Conservation (phyloP, 2,329 filamentous ascomycete genomes). For the Zymoseptoria pseudotritici region DNA sequence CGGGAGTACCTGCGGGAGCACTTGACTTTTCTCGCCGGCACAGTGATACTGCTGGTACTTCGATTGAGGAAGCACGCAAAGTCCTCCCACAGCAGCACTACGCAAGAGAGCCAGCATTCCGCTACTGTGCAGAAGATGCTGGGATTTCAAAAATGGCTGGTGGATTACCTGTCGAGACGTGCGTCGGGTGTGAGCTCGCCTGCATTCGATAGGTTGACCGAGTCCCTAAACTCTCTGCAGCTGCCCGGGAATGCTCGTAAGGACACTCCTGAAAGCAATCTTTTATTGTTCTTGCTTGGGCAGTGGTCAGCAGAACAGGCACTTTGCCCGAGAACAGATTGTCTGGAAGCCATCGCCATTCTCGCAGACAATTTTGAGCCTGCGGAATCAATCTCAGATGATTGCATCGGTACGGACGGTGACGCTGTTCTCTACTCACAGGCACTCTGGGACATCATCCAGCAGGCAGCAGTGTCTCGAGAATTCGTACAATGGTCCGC, state of each 20-base stretch:
- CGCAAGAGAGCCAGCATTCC: slow-evolving; percentile 75
- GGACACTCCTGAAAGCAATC: slow-evolving; percentile 66
- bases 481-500: slow-evolving; percentile 67
- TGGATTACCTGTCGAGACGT: slow-evolving; percentile 52
- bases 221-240: slow-evolving; percentile 44
- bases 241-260: slow-evolving; percentile 61
- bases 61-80: slow-evolving; percentile 54
- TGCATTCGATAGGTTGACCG: slow-evolving; percentile 8
- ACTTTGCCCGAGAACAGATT: slow-evolving; percentile 63
- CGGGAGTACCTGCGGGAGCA: slow-evolving; percentile 51
- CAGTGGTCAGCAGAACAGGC: slow-evolving; percentile 58
- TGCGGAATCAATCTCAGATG: slow-evolving; percentile 50
- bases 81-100: slow-evolving; percentile 54
- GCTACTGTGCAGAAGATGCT: slow-evolving; percentile 69
- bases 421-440: slow-evolving; percentile 43
- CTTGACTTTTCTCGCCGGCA: slow-evolving; percentile 73
- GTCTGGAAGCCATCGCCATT: slow-evolving; percentile 61
- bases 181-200: neutral
- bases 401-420: slow-evolving; percentile 62
- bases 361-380: slow-evolving; percentile 68
- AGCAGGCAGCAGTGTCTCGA: slow-evolving; percentile 13
- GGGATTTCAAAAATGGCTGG: slow-evolving; percentile 72
- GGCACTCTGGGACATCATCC: slow-evolving; percentile 19
- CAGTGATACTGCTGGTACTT: slow-evolving; percentile 69
- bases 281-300: slow-evolving; percentile 71